A percentile compares a stretch with the other conserved stretches of the same genome.
Conservation (phyloP, 305 asterid genomes). For the Withania somnifera region DNA sequence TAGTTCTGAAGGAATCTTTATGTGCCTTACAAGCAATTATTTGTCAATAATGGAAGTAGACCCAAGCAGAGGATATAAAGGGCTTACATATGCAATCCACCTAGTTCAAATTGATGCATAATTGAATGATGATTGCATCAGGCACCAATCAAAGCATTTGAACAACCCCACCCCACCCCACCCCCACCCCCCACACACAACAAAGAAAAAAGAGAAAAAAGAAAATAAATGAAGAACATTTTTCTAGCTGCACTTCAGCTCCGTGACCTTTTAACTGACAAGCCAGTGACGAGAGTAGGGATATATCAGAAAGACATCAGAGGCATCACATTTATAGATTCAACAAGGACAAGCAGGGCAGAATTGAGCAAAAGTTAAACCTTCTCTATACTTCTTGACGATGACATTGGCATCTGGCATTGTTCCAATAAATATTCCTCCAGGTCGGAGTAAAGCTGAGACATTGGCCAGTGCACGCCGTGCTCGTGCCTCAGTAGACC, state of each 20-base stretch:
- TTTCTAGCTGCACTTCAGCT: background rate
- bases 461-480: conserved; percentile 87
- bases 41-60: background rate
- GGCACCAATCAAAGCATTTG: background rate
- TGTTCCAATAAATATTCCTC: conserved; percentile 91
- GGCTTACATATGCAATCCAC: background rate
- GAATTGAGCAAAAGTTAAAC: conserved; percentile 19
- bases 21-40: background rate
- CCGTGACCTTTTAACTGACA: background rate
- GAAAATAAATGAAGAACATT: background rate
- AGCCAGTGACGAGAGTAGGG: background rate
- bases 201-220: background rate
- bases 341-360: background rate
- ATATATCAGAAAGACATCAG: background rate
- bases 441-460: conserved; percentile 93
- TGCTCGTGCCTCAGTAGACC: conserved; percentile 99
- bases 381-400: conserved; percentile 88
- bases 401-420: conserved; percentile 99
- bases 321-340: background rate
- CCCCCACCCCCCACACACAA: no score
- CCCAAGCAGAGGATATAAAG: background rate
- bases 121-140: background rate
- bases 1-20: background rate
- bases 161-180: background rate
- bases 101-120: background rate